phyloP scores from a whole-genome alignment of 2,329 filamentous ascomycete genomes.

The Cadophora gregata region DNA sequence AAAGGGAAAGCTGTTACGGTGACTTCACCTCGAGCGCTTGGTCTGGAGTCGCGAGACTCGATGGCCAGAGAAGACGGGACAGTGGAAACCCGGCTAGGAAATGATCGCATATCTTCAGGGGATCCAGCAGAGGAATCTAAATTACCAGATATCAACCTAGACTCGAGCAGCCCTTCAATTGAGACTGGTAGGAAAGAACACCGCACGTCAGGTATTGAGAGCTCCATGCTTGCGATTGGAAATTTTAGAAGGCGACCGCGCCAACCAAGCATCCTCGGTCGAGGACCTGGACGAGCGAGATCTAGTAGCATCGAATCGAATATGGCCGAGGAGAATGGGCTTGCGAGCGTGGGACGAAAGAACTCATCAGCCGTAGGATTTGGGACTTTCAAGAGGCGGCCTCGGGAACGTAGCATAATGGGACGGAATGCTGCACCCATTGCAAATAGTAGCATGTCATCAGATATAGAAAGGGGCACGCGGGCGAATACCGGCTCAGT shows the following conservation, averaged over 20 bases:
- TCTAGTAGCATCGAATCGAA: conserved; percentile 45
- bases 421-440: conserved; percentile 30
- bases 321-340: conserved; percentile 38
- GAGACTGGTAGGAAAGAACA: conserved; percentile 41
- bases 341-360: conserved; percentile 39
- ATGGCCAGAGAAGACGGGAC: conserved; percentile 7
- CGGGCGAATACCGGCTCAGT: conserved; percentile 45
- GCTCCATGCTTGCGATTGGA: conserved; percentile 54
- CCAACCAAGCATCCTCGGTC: conserved; percentile 48
- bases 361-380: conserved; percentile 37
- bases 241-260: conserved; percentile 63
- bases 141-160: conserved; percentile 31
- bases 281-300: conserved; percentile 32
- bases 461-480: conserved; percentile 38
- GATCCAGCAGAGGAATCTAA: conserved; percentile 17
- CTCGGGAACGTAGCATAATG: conserved; percentile 46
- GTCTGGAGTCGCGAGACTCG: conserved; percentile 6
- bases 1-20: conserved; percentile 30
- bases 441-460: conserved; percentile 38
- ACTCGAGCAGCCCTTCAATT: conserved; percentile 41
- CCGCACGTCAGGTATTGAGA: conserved; percentile 35
- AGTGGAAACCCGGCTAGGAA: conserved; percentile 8
- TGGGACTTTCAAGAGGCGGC: conserved; percentile 45
- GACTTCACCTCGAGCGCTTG: conserved; percentile 3
- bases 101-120: conserved; percentile 1